Conservation (phyloP, 441 rosid genomes). For the Francoa sonchifolia region DNA sequence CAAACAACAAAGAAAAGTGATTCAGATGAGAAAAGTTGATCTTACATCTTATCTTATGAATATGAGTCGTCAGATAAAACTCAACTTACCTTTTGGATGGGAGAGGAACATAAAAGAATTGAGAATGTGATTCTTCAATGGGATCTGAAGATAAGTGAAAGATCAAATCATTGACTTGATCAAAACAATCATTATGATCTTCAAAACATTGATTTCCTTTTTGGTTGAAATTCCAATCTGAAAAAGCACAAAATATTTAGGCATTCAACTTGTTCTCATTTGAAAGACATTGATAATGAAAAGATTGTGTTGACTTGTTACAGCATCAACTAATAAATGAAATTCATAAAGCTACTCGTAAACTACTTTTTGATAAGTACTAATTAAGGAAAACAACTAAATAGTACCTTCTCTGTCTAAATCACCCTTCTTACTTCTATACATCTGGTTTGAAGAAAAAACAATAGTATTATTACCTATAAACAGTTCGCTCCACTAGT, state of each 20-base stretch:
- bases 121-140: conserved; percentile 35
- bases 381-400: neutral
- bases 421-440: conserved; percentile 61
- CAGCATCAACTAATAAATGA: too few relatives aligned
- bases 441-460: conserved; percentile 36
- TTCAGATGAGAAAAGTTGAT: neutral
- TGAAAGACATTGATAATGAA: neutral
- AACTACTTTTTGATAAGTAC: neutral
- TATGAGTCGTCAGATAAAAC: conserved; percentile 4
- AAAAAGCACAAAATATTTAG: conserved; percentile 4
- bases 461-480: neutral
- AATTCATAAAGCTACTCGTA: neutral
- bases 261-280: too few relatives aligned
- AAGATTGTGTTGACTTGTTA: too few relatives aligned
- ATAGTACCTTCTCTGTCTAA: conserved; percentile 32
- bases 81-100: conserved; percentile 40
- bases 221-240: conserved; percentile 27
- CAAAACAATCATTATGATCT: conserved; percentile 25
- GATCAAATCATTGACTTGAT: conserved; percentile 22
- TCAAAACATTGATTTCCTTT: conserved; percentile 28
- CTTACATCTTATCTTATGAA: too few relatives aligned
- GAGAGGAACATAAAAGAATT: conserved; percentile 14
- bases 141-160: conserved; percentile 17
- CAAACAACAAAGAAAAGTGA: neutral
- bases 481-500: neutral